Evolutionary conservation across 1,284 basidiomycete genomes (phyloP).

Genomic region (Rhizoctonia solani): DNA sequence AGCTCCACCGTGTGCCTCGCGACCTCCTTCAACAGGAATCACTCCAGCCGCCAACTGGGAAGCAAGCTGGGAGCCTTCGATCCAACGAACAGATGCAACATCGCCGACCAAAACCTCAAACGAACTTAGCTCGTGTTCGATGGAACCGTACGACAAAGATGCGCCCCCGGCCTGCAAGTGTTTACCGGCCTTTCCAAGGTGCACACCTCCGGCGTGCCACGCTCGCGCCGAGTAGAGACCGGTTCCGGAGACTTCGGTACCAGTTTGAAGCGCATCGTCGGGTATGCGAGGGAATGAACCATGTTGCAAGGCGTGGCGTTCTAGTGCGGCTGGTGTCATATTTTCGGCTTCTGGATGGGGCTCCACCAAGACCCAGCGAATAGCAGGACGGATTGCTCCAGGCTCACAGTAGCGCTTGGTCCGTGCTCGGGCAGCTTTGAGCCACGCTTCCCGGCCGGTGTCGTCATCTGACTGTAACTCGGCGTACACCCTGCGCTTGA

Average conservation of each 20-base stretch:
- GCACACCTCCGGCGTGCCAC: constrained; percentile 46
- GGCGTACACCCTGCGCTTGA: constrained; percentile 26
- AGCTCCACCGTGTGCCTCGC: constrained; percentile 44
- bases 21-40: constrained; percentile 45
- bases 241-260: constrained; percentile 44
- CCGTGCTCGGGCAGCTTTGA: constrained; percentile 29
- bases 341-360: constrained; percentile 16
- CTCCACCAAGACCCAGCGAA: constrained; percentile 36
- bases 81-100: constrained; percentile 45
- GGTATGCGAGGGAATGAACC: constrained; percentile 41
- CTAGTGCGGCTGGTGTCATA: constrained; percentile 3
- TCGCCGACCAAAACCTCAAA: constrained; percentile 48
- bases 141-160: constrained; percentile 45
- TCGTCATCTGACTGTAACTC: constrained; percentile 27
- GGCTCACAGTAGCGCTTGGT: constrained; percentile 29
- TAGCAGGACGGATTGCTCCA: constrained; percentile 30
- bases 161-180: constrained; percentile 43
- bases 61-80: constrained; percentile 43
- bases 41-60: constrained; percentile 35
- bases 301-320: constrained; percentile 39
- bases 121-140: constrained; percentile 43
- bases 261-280: constrained; percentile 45
- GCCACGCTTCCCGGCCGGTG: constrained; percentile 29
- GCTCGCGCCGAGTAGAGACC: constrained; percentile 45
- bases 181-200: constrained; percentile 47